phyloP scores from a whole-genome alignment of 1,284 basidiomycete genomes.

The Ganoderma multipileum region DNA sequence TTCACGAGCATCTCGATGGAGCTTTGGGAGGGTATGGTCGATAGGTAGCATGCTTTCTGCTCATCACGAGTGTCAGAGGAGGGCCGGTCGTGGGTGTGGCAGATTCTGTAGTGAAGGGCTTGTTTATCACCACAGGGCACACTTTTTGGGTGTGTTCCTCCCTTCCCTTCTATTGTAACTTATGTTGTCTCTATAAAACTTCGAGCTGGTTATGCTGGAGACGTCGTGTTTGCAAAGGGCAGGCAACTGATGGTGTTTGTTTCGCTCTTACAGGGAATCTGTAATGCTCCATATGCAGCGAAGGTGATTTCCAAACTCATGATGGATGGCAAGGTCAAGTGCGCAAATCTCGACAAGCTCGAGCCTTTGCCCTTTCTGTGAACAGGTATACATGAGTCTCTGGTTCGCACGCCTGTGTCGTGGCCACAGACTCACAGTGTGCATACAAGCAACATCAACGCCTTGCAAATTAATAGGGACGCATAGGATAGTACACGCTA shows the following conservation, averaged over 20 bases:
- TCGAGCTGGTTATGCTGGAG: not conserved
- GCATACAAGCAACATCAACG: not conserved
- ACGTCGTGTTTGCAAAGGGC: not conserved
- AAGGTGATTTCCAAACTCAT: conserved; percentile 64
- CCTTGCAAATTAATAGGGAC: no score
- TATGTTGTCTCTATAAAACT: not conserved
- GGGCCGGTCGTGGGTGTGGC: conserved; percentile 72
- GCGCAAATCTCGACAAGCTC: conserved; percentile 56
- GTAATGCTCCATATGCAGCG: conserved; percentile 75
- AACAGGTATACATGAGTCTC: not conserved
- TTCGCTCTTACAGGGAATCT: conserved; percentile 59
- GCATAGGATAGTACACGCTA: no score
- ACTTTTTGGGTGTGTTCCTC: conserved; percentile 52
- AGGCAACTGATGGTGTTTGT: not conserved
- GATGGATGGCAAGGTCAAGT: conserved; percentile 60
- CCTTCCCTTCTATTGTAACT: no score
- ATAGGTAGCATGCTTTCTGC: conserved; percentile 70
- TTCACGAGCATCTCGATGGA: conserved; percentile 64
- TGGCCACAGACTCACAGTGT: not conserved
- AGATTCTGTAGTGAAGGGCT: conserved; percentile 51
- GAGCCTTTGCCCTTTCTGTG: conserved; percentile 31
- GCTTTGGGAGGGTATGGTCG: conserved; percentile 56
- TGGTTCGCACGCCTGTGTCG: no score
- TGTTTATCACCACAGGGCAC: conserved; percentile 72
- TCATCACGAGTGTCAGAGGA: conserved; percentile 53